Percentiles rank a stretch among this genome's conserved stretches.
These are phyloP conservation scores for Polytrichum formosum DNA, from an alignment of 225 moss, liverwort and hornwort genomes.

Conservation along the genomic window DNA sequence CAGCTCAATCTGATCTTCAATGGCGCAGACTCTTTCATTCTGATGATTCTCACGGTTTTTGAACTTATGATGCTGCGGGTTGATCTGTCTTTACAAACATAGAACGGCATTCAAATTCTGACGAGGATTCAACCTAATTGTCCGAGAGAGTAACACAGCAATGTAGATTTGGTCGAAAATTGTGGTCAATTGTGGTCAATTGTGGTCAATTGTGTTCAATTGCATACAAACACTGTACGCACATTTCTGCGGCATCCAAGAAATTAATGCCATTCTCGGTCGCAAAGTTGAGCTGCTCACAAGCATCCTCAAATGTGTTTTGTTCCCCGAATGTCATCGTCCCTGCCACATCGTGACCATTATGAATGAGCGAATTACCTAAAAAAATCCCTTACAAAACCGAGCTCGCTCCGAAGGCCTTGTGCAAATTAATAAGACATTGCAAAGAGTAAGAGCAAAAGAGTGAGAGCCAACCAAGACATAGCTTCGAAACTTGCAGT, in stretches of 20 bases:
- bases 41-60: too few species aligned
- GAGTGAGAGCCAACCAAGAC: conserved; percentile 45
- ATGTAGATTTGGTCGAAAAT: too few species aligned
- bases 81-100: too few species aligned
- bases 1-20: too few species aligned
- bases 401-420: neutral
- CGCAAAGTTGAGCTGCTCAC: conserved; percentile 64
- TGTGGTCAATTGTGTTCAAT: too few species aligned
- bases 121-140: too few species aligned
- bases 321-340: conserved; percentile 86
- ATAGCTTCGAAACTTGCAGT: conserved; percentile 63
- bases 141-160: too few species aligned
- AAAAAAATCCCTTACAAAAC: neutral
- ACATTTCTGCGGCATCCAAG: conserved; percentile 83
- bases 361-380: neutral
- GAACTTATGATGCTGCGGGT: too few species aligned
- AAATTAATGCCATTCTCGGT: conserved; percentile 68
- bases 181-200: too few species aligned
- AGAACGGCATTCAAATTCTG: too few species aligned
- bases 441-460: neutral
- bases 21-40: too few species aligned
- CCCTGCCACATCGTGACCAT: conserved; percentile 33
- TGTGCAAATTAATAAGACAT: neutral
- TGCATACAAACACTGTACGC: conserved; percentile 10
- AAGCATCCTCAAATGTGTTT: conserved; percentile 60